Evolutionary conservation across 108 stramenopile genomes (phyloP).

Genomic region (Cyclotella sp.): DNA sequence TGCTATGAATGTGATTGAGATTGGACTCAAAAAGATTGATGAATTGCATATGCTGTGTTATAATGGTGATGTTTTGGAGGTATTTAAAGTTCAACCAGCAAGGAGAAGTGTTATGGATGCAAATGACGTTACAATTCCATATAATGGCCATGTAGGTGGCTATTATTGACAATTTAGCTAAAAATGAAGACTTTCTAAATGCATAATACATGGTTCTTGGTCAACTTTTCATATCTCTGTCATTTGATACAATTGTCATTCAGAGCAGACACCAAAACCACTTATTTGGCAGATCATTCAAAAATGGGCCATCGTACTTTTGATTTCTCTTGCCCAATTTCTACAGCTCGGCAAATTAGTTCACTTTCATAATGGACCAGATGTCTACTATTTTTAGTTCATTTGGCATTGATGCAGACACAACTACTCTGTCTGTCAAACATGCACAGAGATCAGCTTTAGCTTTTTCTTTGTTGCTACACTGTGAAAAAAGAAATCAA

Average conservation of each 20-base stretch:
- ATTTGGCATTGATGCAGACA: conserved; percentile 25
- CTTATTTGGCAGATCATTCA: conserved; percentile 25
- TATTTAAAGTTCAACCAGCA: conserved; percentile 88
- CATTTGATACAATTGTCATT: not conserved
- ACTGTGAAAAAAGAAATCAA: conserved; percentile 54
- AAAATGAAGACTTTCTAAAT: not conserved
- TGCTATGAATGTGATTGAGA: conserved; percentile 55
- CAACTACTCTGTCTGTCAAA: conserved; percentile 21
- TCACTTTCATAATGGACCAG: conserved; percentile 9
- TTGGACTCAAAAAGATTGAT: conserved; percentile 75
- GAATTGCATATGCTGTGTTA: conserved; percentile 84
- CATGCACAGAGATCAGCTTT: conserved; percentile 76
- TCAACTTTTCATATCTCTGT: not conserved
- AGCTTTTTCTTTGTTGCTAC: conserved; percentile 53
- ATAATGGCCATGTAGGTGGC: conserved; percentile 72
- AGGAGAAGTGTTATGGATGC: conserved; percentile 92
- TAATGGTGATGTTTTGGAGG: conserved; percentile 92
- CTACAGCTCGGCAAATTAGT: conserved; percentile 29
- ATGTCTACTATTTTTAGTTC: not conserved
- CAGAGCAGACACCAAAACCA: conserved; percentile 42
- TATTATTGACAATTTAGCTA: conserved; percentile 10
- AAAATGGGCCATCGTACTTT: conserved; percentile 43
- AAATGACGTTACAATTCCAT: conserved; percentile 92
- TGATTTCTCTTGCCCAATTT: conserved; percentile 15
- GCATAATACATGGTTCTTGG: not conserved